These are phyloP conservation scores for Groenewaldozyma tartarivorans DNA, from an alignment of 805 yeast genomes.

Conservation along the genomic window DNA sequence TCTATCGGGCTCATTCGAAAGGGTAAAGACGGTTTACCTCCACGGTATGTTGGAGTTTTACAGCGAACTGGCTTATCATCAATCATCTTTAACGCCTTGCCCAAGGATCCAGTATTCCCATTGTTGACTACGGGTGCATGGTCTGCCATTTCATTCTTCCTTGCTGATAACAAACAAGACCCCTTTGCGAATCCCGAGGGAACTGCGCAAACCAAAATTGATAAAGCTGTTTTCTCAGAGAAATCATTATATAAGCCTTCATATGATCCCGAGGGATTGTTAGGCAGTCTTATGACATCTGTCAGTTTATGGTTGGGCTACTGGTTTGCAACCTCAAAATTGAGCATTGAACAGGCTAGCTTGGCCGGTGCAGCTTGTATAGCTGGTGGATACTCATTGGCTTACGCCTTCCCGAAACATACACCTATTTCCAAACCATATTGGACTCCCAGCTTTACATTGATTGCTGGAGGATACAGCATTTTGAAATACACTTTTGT, in stretches of 20 bases:
- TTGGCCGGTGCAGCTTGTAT: conserved; percentile 21
- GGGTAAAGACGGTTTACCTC: conserved; percentile 8
- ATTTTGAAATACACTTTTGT: conserved; percentile 23
- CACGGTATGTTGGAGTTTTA: conserved; percentile 22
- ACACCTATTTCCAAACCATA: conserved; percentile 29
- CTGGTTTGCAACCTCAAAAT: conserved; percentile 21
- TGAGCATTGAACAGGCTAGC: conserved; percentile 18
- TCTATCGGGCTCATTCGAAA: conserved; percentile 6
- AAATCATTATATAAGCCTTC: conserved; percentile 18
- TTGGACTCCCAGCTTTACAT: conserved; percentile 30
- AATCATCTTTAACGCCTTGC: conserved; percentile 13
- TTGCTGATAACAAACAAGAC: conserved; percentile 17
- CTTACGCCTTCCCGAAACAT: conserved; percentile 23
- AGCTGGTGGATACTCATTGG: conserved; percentile 21
- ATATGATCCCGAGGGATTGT: conserved; percentile 31
- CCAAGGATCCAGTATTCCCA: conserved; percentile 16
- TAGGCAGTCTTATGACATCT: conserved; percentile 28
- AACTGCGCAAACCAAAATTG: conserved; percentile 28
- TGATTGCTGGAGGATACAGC: conserved; percentile 25
- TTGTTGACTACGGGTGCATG: conserved; percentile 20
- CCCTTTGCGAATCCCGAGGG: conserved; percentile 22
- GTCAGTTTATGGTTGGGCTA: conserved; percentile 30
- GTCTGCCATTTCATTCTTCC: conserved; percentile 19
- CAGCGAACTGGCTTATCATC: conserved; percentile 24
- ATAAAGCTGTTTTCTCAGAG: conserved; percentile 18